phyloP scores from a whole-genome alignment of 441 rosid species.

The Euphorbia corollata region DNA sequence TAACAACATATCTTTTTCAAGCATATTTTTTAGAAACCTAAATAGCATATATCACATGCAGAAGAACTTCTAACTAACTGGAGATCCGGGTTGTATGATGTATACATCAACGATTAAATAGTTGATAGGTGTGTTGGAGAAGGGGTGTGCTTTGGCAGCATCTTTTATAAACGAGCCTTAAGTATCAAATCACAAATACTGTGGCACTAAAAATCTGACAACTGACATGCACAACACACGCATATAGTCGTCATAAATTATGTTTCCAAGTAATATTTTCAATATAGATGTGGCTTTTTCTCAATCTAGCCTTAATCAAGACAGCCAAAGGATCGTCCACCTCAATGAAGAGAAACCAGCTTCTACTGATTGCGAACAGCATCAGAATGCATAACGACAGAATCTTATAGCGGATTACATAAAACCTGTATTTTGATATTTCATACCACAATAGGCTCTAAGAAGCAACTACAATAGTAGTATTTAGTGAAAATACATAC shows the following conservation, averaged over 20 bases:
- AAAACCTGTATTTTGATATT: neutral
- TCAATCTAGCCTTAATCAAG: neutral
- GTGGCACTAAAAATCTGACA: slow-evolving; percentile 1
- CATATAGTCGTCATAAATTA: neutral
- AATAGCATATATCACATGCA: slow-evolving; percentile 5
- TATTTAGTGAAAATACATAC: slow-evolving; percentile 34
- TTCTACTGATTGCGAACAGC: neutral
- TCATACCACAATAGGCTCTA: neutral
- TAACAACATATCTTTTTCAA: slow-evolving; percentile 8
- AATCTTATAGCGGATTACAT: neutral
- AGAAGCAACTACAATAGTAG: slow-evolving; percentile 6
- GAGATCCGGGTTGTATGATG: neutral
- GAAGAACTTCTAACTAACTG: neutral
- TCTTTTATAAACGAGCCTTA: neutral
- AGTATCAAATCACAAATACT: neutral
- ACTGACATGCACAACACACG: neutral
- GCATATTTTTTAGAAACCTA: slow-evolving; percentile 7
- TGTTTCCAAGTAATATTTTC: neutral
- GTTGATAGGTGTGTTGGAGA: neutral
- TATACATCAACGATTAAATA: neutral
- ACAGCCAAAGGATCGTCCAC: neutral
- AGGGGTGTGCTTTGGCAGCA: neutral
- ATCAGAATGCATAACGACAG: neutral
- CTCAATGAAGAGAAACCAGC: neutral
- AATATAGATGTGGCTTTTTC: neutral